Percentiles rank a stretch among this genome's conserved stretches.
phyloP scores from a whole-genome alignment of 805 yeast genomes.

The Pachysolen tannophilus region DNA sequence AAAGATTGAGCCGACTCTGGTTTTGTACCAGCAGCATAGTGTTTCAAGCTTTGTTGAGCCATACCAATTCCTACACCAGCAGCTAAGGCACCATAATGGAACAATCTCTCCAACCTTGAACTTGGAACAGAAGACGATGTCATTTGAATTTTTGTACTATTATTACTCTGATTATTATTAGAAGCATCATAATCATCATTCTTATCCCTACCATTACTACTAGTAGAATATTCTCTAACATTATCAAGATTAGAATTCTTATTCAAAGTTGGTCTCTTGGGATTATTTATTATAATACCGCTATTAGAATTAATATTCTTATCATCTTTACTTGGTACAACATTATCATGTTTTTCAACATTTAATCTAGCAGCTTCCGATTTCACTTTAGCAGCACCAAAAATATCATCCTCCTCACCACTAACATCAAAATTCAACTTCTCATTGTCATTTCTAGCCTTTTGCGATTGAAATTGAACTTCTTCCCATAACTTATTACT shows the following conservation, averaged over 20 bases:
- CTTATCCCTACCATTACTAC: neutral
- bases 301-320: too few species aligned
- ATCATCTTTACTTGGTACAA: too few species aligned
- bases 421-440: neutral
- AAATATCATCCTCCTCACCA: constrained; percentile 21
- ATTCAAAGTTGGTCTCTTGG: constrained; percentile 15
- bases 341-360: constrained; percentile 8
- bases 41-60: constrained; percentile 66
- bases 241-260: constrained; percentile 11
- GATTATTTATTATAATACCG: too few species aligned
- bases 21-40: constrained; percentile 49
- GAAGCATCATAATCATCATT: neutral
- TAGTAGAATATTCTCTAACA: constrained; percentile 15
- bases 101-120: constrained; percentile 77
- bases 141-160: constrained; percentile 41
- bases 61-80: constrained; percentile 87
- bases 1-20: constrained; percentile 45
- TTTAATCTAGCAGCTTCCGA: constrained; percentile 14
- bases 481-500: constrained; percentile 19
- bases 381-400: constrained; percentile 23
- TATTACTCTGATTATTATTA: neutral
- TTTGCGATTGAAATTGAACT: constrained; percentile 17
- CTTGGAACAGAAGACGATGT: constrained; percentile 74
- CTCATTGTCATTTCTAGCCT: constrained; percentile 13
- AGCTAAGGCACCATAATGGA: constrained; percentile 89